A percentile compares a stretch with the other conserved stretches of the same genome.
Evolutionary conservation across 129 eudicot species (phyloP).

Genomic region (Arctium lappa): DNA sequence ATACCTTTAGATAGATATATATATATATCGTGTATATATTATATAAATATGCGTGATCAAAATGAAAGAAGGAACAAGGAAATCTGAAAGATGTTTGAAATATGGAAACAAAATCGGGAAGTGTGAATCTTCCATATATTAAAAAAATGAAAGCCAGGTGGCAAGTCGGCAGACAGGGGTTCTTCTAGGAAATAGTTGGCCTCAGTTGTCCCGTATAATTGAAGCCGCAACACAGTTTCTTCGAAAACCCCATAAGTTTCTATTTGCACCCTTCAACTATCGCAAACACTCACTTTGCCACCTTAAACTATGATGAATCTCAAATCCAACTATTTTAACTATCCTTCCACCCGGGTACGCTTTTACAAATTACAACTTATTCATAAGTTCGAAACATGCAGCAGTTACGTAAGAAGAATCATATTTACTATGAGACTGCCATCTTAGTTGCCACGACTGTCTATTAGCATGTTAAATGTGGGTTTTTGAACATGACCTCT

Average conservation of each 20-base stretch:
- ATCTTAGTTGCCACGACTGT: no score
- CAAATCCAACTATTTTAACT: background rate
- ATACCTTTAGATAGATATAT: background rate
- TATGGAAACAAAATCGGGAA: conserved; percentile 27
- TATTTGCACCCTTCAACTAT: conserved; percentile 11
- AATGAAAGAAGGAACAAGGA: conserved; percentile 17
- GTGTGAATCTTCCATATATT: conserved; percentile 21
- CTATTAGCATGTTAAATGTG: no score
- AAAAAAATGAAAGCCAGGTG: conserved; percentile 11
- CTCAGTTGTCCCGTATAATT: conserved; percentile 9
- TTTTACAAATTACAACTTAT: background rate
- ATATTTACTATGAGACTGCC: background rate
- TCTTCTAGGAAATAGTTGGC: conserved; percentile 24
- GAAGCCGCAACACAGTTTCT: conserved; percentile 17
- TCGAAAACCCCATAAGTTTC: conserved; percentile 6
- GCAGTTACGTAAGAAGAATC: background rate
- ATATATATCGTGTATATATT: background rate
- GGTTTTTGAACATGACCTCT: no score
- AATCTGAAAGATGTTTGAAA: conserved; percentile 27
- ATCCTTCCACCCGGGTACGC: background rate
- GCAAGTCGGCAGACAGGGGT: conserved; percentile 3
- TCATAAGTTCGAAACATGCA: background rate
- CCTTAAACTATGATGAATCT: background rate
- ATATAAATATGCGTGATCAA: background rate
- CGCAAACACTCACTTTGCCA: conserved; percentile 10